Conservation (phyloP, 805 yeast species). For the Dipodascopsis uninucleata region DNA sequence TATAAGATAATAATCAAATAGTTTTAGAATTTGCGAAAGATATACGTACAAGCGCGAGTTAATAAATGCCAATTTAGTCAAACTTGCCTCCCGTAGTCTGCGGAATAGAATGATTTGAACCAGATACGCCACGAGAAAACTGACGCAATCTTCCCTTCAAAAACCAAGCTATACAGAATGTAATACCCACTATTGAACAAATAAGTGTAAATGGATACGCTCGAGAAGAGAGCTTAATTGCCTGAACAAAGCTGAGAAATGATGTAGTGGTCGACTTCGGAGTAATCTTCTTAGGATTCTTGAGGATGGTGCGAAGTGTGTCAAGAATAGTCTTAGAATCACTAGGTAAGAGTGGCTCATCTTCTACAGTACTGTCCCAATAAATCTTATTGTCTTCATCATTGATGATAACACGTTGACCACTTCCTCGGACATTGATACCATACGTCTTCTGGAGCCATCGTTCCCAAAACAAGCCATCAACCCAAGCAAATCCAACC, state of each 20-base stretch:
- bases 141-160: conserved; percentile 23
- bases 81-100: conserved; percentile 8
- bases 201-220: conserved; percentile 17
- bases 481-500: conserved; percentile 39
- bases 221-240: conserved; percentile 1
- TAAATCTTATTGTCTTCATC: conserved; percentile 31
- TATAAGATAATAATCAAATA: too few species aligned
- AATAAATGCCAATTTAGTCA: too few species aligned
- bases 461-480: conserved; percentile 36
- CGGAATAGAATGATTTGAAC: neutral
- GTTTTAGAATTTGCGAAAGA: too few species aligned
- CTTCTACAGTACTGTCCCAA: conserved; percentile 34
- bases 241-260: conserved; percentile 14
- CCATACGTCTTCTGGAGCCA: conserved; percentile 36
- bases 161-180: conserved; percentile 19
- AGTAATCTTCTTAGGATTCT: conserved; percentile 18
- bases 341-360: conserved; percentile 26
- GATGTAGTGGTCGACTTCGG: conserved; percentile 24
- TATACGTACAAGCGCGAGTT: too few species aligned
- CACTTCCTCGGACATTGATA: conserved; percentile 25
- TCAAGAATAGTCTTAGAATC: conserved; percentile 12
- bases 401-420: conserved; percentile 33
- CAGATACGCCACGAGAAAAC: conserved; percentile 12
- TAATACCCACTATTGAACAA: conserved; percentile 9
- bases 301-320: conserved; percentile 14